These are phyloP conservation scores for Suillus clintonianus DNA, from an alignment of 768 basidiomycete genomes.

Conservation along the genomic window DNA sequence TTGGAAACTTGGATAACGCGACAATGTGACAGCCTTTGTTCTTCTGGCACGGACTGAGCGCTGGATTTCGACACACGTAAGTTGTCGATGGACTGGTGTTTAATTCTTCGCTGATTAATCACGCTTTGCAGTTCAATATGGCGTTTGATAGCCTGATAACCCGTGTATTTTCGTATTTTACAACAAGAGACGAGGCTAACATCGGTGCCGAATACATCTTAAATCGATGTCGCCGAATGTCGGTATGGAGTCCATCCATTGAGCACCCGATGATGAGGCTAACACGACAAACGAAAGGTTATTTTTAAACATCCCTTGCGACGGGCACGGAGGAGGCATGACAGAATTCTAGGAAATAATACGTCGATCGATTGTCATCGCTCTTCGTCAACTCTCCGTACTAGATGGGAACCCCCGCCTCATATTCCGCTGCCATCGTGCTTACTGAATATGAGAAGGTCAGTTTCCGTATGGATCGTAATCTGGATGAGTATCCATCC, in stretches of 20 bases:
- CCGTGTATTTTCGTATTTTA: background rate
- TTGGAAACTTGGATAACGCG: background rate
- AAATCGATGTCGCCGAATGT: background rate
- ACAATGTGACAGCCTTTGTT: background rate
- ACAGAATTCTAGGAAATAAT: background rate
- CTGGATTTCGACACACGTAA: background rate
- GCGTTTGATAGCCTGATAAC: background rate
- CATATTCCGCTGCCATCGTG: background rate
- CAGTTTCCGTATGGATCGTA: background rate
- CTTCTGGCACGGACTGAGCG: background rate
- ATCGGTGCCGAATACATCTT: background rate
- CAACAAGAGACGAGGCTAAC: background rate
- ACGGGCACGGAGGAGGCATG: background rate
- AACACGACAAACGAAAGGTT: background rate
- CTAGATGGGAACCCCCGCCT: background rate
- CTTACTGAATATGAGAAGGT: background rate
- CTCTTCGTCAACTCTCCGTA: background rate
- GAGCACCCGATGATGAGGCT: background rate
- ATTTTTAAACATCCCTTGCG: background rate
- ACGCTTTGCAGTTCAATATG: background rate
- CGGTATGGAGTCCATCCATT: background rate
- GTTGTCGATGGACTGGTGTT: background rate
- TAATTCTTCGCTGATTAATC: background rate
- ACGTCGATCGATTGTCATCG: background rate
- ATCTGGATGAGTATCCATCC: background rate